phyloP scores from a whole-genome alignment of 2,329 filamentous ascomycete genomes.

The Colletotrichum siamense region DNA sequence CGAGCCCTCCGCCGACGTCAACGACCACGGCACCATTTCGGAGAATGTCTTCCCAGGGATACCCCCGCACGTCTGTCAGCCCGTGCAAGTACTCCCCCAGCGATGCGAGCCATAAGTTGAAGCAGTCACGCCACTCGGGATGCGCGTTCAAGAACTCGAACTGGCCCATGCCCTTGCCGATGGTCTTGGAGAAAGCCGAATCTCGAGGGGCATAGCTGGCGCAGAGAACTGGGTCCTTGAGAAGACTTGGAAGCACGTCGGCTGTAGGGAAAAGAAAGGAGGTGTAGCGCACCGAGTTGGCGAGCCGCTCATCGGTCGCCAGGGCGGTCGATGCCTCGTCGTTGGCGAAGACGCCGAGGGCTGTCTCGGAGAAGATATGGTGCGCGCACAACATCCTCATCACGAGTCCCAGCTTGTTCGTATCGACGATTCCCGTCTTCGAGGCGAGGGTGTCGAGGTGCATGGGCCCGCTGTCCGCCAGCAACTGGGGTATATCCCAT shows the following conservation, averaged over 20 bases:
- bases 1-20: constrained; percentile 13
- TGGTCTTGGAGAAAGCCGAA: constrained; percentile 5
- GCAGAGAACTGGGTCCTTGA: constrained; percentile 1
- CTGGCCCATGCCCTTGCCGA: constrained; percentile 14
- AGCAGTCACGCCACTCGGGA: constrained; percentile 10
- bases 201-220: constrained; percentile 5
- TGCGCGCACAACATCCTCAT: constrained; percentile 16
- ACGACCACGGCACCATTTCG: constrained; percentile 4
- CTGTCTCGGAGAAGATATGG: constrained; percentile 11
- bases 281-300: constrained; percentile 7
- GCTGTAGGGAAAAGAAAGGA: constrained; percentile 13
- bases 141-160: constrained; percentile 14
- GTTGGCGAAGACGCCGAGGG: constrained; percentile 3
- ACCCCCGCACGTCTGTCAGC: constrained; percentile 11
- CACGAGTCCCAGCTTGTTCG: constrained; percentile 10
- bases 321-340: constrained; percentile 11
- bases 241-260: neutral
- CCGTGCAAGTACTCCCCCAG: constrained; percentile 5
- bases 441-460: neutral
- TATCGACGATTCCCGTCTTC: constrained; percentile 5
- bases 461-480: constrained; percentile 1
- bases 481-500: constrained; percentile 5
- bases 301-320: neutral
- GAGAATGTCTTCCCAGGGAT: neutral
- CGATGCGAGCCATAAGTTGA: constrained; percentile 3